These are phyloP conservation scores for Cyamopsis tetragonoloba DNA, from an alignment of 306 rosid species.

Conservation along the genomic window DNA sequence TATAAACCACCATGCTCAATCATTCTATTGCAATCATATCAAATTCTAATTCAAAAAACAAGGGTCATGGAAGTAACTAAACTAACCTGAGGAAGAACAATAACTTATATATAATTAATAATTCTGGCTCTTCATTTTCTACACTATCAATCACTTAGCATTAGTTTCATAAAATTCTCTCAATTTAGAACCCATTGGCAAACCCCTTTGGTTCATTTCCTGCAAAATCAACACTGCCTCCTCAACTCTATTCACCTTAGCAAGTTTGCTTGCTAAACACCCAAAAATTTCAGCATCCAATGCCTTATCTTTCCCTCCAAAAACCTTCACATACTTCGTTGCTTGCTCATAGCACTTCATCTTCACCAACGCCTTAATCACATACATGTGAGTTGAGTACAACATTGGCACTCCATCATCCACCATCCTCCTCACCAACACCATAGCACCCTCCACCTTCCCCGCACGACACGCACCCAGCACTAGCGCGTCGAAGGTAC, in stretches of 20 bases:
- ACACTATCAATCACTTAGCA: not conserved
- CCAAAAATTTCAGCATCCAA: conserved; percentile 41
- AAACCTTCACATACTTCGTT: conserved; percentile 40
- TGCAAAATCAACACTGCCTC: conserved; percentile 44
- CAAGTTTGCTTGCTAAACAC: conserved; percentile 39
- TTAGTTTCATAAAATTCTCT: conserved; percentile 17
- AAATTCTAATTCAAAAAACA: not conserved
- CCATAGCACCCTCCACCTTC: conserved; percentile 53
- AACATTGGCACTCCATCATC: conserved; percentile 46
- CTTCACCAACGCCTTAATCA: conserved; percentile 33
- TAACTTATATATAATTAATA: too few relatives aligned
- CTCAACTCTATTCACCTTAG: conserved; percentile 23
- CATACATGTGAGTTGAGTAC: conserved; percentile 40
- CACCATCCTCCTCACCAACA: conserved; percentile 57
- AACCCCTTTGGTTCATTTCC: conserved; percentile 45
- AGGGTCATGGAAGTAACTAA: conserved; percentile 5
- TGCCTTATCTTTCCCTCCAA: conserved; percentile 38
- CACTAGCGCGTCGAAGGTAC: conserved; percentile 62
- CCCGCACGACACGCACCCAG: conserved; percentile 50
- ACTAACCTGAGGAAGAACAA: too few relatives aligned
- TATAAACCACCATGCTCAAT: not conserved
- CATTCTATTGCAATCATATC: not conserved
- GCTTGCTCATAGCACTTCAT: conserved; percentile 27
- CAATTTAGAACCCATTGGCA: conserved; percentile 38
- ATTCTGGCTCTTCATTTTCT: not conserved